Evolutionary conservation across 2,329 filamentous ascomycete genomes (phyloP), one percentile per base, ranked within the genome.

Genomic region (Neonectria sp.): DNA sequence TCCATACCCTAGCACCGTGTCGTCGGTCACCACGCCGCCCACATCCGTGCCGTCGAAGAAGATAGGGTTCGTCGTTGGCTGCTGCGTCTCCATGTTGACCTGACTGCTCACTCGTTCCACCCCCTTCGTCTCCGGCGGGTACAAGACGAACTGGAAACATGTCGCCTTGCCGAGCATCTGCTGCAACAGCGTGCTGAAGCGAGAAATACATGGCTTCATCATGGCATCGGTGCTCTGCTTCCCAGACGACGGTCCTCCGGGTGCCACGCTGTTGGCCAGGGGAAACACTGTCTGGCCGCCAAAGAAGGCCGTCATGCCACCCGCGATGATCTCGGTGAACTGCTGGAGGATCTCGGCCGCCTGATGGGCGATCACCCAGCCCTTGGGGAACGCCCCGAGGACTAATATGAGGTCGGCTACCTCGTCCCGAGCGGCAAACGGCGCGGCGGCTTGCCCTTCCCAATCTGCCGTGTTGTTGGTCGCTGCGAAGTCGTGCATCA

Each of bases 371-470:
- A 74, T 70, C 4, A 66, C 51, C 81, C 81, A 83, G 29, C 71
- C 73, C 13, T 76, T 74, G 0, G 82, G 76, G 63, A 83, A 83
- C 9, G 81, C 80, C 46, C 82, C 79, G 15, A 82, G 76, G 25
- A 83, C 78, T 35, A 72, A 73, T 35, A 80, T 74, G 4, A 82
- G 65, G 9, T 79, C 69, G 24, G 74, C 69, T 1, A 82, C 73
- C 51, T 82, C 81, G n/a, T 82, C 80, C 4, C 77, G 74, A 7
- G 77, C 77, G 0, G 75, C 71, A 46, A 78, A 79, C 1, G 79
- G 68, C 1, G 69, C 33, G 6, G 65, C 67, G 8, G 68, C 71
- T 3, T 66, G 66, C 15, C 60, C 60, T 27, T 69, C 60, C 60
- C 73, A 75, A 21, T 67, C 65, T 9, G 35, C 53, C 7, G 60